Base-by-base conservation (phyloP, 2,329 filamentous ascomycete species). In the Graphilbum sp. region DNA sequence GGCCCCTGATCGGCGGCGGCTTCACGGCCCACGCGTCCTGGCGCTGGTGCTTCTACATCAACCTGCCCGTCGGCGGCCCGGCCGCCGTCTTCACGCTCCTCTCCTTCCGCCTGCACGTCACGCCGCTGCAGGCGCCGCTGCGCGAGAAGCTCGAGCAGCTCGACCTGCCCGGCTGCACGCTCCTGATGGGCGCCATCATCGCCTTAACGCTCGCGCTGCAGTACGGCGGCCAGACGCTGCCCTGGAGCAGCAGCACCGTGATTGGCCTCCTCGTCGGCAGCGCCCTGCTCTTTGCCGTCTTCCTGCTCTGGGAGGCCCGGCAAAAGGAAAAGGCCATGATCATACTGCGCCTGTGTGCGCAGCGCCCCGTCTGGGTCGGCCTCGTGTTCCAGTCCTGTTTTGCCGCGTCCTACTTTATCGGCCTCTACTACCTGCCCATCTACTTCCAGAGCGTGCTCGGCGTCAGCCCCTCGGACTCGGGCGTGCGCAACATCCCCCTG, bases 361-460 rank as follows among this genome's bases (percentile, higher is more conserved):
- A 58, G 27, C 56, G 64, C 1, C 50, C 60, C 19, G 56, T 71
- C n/a, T 59, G 56, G 51, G 50, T 58, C 10, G 56, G 58, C 18
- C 54, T 57, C 20, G 10, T 60, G 5, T 63, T 59, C 31, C 55
- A 57, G 19, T 56, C 63, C 24, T 57, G 63, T 38, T 54, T 67
- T 16, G 59, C 60, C 13, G 55, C 58, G 3, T 52, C 57, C 11
- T 61, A 63, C 36, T 61, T 68, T 42, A 46, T 66, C 1, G 51
- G 60, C 2, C 50, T 65, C 4, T 47, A 62, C 52, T 66, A 64
- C 42, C 51, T 68, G 5, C 64, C 66, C 2, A 56, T 69, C 42
- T 69, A 66, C 55, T 67, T 71, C 50, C 63, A 71, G 51, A 57
- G 59, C 24, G 56, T 69, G 43, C 58, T 58, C 41, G 55, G 54